Evolutionary conservation across 2,329 filamentous ascomycete species (phyloP).

Genomic region (Amylocarpus encephaloides): DNA sequence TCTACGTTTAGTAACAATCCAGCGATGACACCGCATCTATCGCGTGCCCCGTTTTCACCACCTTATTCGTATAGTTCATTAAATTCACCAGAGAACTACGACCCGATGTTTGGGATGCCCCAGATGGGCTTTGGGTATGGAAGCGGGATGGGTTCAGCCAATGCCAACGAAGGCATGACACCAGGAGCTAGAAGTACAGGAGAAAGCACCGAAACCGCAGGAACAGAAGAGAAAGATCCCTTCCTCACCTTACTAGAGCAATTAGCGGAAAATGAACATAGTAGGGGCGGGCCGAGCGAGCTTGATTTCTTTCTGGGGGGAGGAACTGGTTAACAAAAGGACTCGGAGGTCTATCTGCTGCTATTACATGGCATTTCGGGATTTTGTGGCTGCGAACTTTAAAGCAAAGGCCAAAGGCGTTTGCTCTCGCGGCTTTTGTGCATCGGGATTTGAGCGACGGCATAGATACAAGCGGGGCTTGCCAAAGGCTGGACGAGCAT

Average conservation of each 20-base stretch:
- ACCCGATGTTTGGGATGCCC: conserved; percentile 54
- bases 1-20: conserved; percentile 11
- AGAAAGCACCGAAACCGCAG: conserved; percentile 44
- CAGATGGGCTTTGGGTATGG: conserved; percentile 46
- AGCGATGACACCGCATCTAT: conserved; percentile 14
- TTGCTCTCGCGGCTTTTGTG: not conserved
- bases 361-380: not conserved
- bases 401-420: too few relatives aligned
- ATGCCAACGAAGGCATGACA: conserved; percentile 32
- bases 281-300: conserved; percentile 62
- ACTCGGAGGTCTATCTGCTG: not conserved
- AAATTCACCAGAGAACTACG: conserved; percentile 36
- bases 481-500: not conserved
- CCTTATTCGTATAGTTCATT: conserved; percentile 25
- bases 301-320: conserved; percentile 66
- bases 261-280: conserved; percentile 73
- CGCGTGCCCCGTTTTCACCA: conserved; percentile 31
- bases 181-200: conserved; percentile 44
- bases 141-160: conserved; percentile 38
- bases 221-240: conserved; percentile 67
- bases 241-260: conserved; percentile 76
- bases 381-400: not conserved
- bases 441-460: not conserved
- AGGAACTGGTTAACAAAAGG: conserved; percentile 7
- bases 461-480: not conserved